A percentile compares a stretch with the other conserved stretches of the same genome.
phyloP scores from a whole-genome alignment of 371 early-diverging fungal genomes.

The Massospora cicadina region DNA sequence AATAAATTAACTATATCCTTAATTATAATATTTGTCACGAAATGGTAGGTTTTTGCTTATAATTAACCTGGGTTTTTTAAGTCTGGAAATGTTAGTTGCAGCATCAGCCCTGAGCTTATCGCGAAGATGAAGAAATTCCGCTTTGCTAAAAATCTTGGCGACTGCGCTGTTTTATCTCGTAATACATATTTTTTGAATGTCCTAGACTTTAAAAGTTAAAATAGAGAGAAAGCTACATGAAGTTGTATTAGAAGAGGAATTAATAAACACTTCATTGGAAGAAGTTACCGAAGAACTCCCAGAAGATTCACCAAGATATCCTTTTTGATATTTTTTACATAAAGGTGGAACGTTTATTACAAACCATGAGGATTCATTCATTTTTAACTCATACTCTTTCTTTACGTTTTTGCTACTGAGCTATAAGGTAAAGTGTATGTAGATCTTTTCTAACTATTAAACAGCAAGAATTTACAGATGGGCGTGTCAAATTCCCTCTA shows the following conservation, averaged over 20 bases:
- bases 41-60: not conserved
- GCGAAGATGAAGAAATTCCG: slow-evolving; percentile 6
- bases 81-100: slow-evolving; percentile 1
- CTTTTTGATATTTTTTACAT: too few relatives aligned
- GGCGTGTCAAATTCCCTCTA: slow-evolving; percentile 8
- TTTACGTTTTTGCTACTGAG: slow-evolving; percentile 6
- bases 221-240: not conserved
- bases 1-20: too few relatives aligned
- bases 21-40: too few relatives aligned
- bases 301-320: slow-evolving; percentile 9
- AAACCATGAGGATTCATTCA: too few relatives aligned
- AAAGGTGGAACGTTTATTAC: too few relatives aligned
- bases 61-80: not conserved
- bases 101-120: not conserved
- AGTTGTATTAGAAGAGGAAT: slow-evolving; percentile 1
- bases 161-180: not conserved
- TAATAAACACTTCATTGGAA: not conserved
- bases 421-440: not conserved
- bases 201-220: not conserved
- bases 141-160: slow-evolving; percentile 8
- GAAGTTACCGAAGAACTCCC: slow-evolving; percentile 6
- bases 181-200: not conserved
- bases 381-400: too few relatives aligned
- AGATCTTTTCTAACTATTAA: not conserved
- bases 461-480: slow-evolving; percentile 3